A percentile compares a stretch with the other conserved stretches of the same genome.
These are phyloP conservation scores for Cyclotella cryptica DNA, from an alignment of 108 stramenopile species.

Conservation along the genomic window DNA sequence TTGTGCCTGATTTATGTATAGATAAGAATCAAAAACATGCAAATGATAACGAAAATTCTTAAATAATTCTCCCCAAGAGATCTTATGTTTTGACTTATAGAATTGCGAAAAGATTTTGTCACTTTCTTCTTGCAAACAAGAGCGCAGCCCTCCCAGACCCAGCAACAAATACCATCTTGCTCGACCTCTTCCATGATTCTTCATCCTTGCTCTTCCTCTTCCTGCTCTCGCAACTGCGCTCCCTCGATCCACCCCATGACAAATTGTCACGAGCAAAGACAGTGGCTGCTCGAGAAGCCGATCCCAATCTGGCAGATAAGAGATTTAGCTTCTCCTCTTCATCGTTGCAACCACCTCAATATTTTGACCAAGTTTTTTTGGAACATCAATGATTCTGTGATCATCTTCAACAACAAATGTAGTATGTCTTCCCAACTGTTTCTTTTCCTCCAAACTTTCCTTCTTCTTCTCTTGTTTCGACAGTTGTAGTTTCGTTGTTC, in stretches of 20 bases:
- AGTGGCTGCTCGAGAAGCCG: slow-evolving; percentile 34
- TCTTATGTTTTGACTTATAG: neutral
- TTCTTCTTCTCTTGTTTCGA: slow-evolving; percentile 35
- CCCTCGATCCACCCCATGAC: slow-evolving; percentile 28
- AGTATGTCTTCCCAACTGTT: slow-evolving; percentile 36
- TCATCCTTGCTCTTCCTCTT: slow-evolving; percentile 42
- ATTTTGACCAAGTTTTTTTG: slow-evolving; percentile 26
- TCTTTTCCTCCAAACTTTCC: slow-evolving; percentile 33
- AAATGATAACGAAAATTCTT: neutral
- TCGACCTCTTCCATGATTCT: slow-evolving; percentile 41
- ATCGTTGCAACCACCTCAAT: slow-evolving; percentile 43
- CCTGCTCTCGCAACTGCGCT: slow-evolving; percentile 26
- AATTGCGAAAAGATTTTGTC: neutral
- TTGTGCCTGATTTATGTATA: slow-evolving; percentile 65
- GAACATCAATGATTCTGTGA: slow-evolving; percentile 12
- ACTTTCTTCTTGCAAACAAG: slow-evolving; percentile 36
- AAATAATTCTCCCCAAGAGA: neutral
- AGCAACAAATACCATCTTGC: slow-evolving; percentile 29
- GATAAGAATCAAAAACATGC: slow-evolving; percentile 5
- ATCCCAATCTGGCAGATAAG: slow-evolving; percentile 39
- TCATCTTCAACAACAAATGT: slow-evolving; percentile 46
- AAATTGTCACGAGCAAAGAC: slow-evolving; percentile 40
- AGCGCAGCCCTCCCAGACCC: slow-evolving; percentile 33
- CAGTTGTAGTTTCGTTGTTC: slow-evolving; percentile 31
- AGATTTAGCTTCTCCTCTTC: slow-evolving; percentile 24